Evolutionary conservation across 805 yeast species (phyloP), one percentile per base, ranked within the genome.

Genomic region (Hanseniaspora vineae): DNA sequence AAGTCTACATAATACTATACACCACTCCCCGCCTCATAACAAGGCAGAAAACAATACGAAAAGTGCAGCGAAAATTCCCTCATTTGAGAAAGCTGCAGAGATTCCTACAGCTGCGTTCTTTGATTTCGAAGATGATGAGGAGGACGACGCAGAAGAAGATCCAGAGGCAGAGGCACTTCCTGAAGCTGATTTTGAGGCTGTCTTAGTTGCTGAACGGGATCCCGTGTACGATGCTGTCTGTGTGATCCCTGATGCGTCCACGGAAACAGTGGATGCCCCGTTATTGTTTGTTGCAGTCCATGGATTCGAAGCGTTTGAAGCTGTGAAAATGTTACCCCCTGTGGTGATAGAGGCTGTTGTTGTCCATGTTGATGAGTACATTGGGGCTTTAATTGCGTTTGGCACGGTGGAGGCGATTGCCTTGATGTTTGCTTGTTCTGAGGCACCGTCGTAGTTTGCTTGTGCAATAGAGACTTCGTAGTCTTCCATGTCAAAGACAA

Each of bases 401-500:
- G 84, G 83, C 42, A 79, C 71, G 11, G 68, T 51, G 1, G 58
- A 49, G 4, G 64, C 51, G 39, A 80, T 71, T 11, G 62, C 67
- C 46, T 76, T 77, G 42, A 78, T 69, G 48, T 75, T 66, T 9
- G 57, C 60, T 2, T 45, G 39, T 2, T 46, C 15, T 23, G 29
- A 23, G 37, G 50, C 52, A 9, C 71, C 57, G 17, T 46, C 44
- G 33, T 50, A 60, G 42, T 61, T 66, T 2, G 67, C 74, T 46
- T 68, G 73, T 3, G 76, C 80, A 11, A 76, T 37, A 1, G 71
- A 70, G 19, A 75, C 54, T 47, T 68, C 67, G 29, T 62, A 55
- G 39, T 66, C 62, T 35, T 72, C 78, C 44, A 78, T 56, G 58
- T 79, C 81, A 50, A 69, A 79, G 42, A 77, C 81, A 35, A 72